Conservation (phyloP, 2,329 filamentous ascomycete genomes). For the Penicillium oxalicum region DNA sequence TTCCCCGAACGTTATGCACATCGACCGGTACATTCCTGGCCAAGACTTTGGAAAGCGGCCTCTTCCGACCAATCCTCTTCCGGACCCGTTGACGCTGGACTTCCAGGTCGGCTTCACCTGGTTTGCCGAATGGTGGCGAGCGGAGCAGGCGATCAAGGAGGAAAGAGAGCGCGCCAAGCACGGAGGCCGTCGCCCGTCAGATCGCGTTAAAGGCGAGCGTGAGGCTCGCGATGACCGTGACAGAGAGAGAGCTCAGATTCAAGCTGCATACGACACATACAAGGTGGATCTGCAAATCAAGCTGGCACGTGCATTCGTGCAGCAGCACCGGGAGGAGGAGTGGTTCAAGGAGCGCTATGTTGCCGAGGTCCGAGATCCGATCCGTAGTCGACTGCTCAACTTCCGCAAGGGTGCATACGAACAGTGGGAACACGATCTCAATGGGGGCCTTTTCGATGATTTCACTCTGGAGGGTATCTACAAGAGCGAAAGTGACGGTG, state of each 20-base stretch:
- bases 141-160: slow-evolving; percentile 58
- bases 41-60: slow-evolving; percentile 51
- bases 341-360: slow-evolving; percentile 98
- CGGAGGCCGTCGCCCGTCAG: slow-evolving; percentile 50
- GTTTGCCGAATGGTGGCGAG: slow-evolving; percentile 64
- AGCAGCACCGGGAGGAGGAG: slow-evolving; percentile 88
- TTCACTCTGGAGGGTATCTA: slow-evolving; percentile 92
- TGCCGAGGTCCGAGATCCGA: slow-evolving; percentile 68
- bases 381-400: slow-evolving; percentile 70
- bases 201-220: slow-evolving; percentile 55
- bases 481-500: slow-evolving; percentile 85
- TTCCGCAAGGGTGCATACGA: slow-evolving; percentile 72
- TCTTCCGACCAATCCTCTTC: slow-evolving; percentile 51
- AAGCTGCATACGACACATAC: slow-evolving; percentile 59
- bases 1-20: slow-evolving; percentile 52
- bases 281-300: slow-evolving; percentile 60
- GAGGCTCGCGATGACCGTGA: slow-evolving; percentile 58
- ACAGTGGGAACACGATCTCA: slow-evolving; percentile 85
- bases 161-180: slow-evolving; percentile 57
- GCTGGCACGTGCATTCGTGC: slow-evolving; percentile 85
- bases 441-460: slow-evolving; percentile 81
- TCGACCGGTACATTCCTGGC: slow-evolving; percentile 61
- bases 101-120: slow-evolving; percentile 63
- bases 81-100: slow-evolving; percentile 57
- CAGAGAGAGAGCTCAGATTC: slow-evolving; percentile 57